These are phyloP conservation scores for Pezicula carpinea DNA, from an alignment of 2,329 filamentous ascomycete species.

Conservation along the genomic window DNA sequence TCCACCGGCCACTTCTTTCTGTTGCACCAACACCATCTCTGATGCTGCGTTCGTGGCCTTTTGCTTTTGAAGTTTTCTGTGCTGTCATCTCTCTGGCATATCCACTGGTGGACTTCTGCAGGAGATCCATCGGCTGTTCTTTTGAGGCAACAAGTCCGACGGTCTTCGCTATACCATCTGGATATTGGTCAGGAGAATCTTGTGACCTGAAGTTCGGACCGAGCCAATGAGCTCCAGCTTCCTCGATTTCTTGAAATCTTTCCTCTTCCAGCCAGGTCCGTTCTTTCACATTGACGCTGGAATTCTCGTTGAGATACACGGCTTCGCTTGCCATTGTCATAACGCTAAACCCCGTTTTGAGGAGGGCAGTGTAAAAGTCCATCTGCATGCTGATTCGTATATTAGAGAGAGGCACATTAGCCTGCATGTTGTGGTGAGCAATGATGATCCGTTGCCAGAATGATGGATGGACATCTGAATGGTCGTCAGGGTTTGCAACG, in stretches of 20 bases:
- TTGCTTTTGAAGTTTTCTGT: slow-evolving; percentile 41
- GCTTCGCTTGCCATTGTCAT: slow-evolving; percentile 93
- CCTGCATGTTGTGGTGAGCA: slow-evolving; percentile 87
- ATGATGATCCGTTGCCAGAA: slow-evolving; percentile 58
- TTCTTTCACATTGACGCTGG: slow-evolving; percentile 64
- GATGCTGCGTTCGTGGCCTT: slow-evolving; percentile 37
- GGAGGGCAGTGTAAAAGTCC: slow-evolving; percentile 89
- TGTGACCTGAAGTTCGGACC: slow-evolving; percentile 25
- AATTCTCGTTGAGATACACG: slow-evolving; percentile 90
- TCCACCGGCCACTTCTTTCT: slow-evolving; percentile 74
- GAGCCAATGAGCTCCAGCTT: slow-evolving; percentile 30
- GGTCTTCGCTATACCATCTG: slow-evolving; percentile 22
- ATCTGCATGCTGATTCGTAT: slow-evolving; percentile 80
- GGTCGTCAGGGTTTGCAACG: slow-evolving; percentile 35
- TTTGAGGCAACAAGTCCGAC: slow-evolving; percentile 25
- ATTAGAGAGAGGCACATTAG: slow-evolving; percentile 78
- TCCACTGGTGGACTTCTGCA: slow-evolving; percentile 46
- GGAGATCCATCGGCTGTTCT: slow-evolving; percentile 26
- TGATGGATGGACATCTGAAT: slow-evolving; percentile 31
- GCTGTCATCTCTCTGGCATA: slow-evolving; percentile 69
- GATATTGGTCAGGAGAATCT: slow-evolving; percentile 16
- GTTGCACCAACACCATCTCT: slow-evolving; percentile 71
- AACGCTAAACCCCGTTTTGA: slow-evolving; percentile 81
- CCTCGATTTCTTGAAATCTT: slow-evolving; percentile 71
- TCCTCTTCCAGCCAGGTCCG: slow-evolving; percentile 93